A percentile compares a stretch with the other conserved stretches of the same genome.
Conservation (phyloP, 805 yeast species). For the Ogataea kodamae region DNA sequence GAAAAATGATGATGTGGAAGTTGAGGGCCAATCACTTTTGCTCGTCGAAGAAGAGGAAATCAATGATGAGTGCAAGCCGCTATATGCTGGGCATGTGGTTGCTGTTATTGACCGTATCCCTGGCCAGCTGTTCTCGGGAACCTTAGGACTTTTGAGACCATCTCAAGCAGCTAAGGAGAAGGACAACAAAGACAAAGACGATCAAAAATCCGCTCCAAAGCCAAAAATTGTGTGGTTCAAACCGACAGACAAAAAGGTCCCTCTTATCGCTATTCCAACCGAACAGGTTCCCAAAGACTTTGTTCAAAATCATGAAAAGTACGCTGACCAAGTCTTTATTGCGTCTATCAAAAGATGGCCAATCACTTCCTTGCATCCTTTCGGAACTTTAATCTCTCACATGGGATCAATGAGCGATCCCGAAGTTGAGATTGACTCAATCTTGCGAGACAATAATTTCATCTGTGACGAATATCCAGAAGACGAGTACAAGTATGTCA, state of each 20-base stretch:
- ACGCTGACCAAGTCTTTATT: slow-evolving; percentile 78
- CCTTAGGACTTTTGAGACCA: slow-evolving; percentile 89
- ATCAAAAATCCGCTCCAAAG: slow-evolving; percentile 33
- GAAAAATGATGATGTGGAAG: slow-evolving; percentile 97
- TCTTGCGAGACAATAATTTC: slow-evolving; percentile 82
- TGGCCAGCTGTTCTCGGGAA: slow-evolving; percentile 93
- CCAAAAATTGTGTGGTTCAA: slow-evolving; percentile 99
- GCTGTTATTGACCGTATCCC: slow-evolving; percentile 97
- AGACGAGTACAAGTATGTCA: slow-evolving; percentile 27
- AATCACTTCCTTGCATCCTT: slow-evolving; percentile 96
- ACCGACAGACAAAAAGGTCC: slow-evolving; percentile 97
- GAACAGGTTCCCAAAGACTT: slow-evolving; percentile 97
- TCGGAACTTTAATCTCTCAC: slow-evolving; percentile 87
- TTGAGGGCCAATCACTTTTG: slow-evolving; percentile 91
- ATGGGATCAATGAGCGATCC: slow-evolving; percentile 78
- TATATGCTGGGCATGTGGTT: slow-evolving; percentile 97
- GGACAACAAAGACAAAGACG: slow-evolving; percentile 44
- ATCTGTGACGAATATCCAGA: slow-evolving; percentile 77
- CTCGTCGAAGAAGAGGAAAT: slow-evolving; percentile 95
- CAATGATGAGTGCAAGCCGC: slow-evolving; percentile 85
- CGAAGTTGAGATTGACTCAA: slow-evolving; percentile 79
- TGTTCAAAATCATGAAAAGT: slow-evolving; percentile 84
- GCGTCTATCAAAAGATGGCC: slow-evolving; percentile 99
- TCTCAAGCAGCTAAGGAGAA: slow-evolving; percentile 87
- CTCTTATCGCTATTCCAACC: slow-evolving; percentile 95